Evolutionary conservation across 345 rosid species (phyloP).

Genomic region (Bruguiera parviflora): DNA sequence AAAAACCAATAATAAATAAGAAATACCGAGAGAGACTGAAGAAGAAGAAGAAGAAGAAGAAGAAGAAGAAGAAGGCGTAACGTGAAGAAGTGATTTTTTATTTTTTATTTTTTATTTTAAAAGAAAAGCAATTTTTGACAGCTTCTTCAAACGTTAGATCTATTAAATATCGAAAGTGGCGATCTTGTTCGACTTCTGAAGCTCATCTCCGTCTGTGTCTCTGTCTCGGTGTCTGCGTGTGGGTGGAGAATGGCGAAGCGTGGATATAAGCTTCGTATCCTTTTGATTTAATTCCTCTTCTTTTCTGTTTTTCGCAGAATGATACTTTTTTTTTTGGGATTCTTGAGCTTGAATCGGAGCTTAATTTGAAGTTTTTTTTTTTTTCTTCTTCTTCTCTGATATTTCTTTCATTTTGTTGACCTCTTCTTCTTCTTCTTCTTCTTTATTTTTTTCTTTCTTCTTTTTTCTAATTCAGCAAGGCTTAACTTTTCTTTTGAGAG

Average conservation of each 20-base stretch:
- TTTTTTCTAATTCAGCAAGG: neutral
- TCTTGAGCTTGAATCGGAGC: conserved; percentile 11
- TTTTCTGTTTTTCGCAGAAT: neutral
- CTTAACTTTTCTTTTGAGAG: neutral
- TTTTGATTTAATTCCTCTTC: conserved; percentile 19
- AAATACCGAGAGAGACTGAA: too few relatives aligned
- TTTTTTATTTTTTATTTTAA: too few relatives aligned
- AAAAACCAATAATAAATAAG: too few relatives aligned
- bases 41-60: too few relatives aligned
- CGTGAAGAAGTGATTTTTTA: too few relatives aligned
- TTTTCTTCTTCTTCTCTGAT: neutral
- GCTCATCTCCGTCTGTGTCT: neutral
- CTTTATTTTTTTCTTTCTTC: neutral
- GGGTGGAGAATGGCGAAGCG: conserved; percentile 64
- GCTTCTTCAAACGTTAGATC: too few relatives aligned
- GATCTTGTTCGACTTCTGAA: neutral
- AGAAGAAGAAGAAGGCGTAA: too few relatives aligned
- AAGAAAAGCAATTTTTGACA: too few relatives aligned
- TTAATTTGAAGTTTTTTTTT: neutral
- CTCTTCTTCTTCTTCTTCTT: too few relatives aligned
- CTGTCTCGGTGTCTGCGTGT: neutral
- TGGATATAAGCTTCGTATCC: conserved; percentile 99
- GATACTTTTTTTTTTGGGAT: neutral
- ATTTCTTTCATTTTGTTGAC: neutral
- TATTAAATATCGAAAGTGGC: neutral